Base-by-base conservation (phyloP, 2,329 filamentous ascomycete genomes). In the Fusarium sp. region DNA sequence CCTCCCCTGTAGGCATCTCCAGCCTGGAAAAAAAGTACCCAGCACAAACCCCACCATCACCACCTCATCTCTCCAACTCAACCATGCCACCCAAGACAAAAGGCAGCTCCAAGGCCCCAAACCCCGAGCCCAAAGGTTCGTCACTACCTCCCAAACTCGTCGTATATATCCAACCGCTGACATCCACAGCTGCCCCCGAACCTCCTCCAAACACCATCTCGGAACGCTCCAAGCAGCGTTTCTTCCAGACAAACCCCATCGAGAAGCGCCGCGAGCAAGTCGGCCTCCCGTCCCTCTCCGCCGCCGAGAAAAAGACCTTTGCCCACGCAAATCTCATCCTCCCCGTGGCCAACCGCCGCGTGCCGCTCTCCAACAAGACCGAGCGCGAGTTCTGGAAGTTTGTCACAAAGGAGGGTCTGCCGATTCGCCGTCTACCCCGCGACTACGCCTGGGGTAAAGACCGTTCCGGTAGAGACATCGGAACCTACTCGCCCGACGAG, bases 301-400 rank as follows among this genome's bases (percentile, higher is more conserved):
- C 83, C 3, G 78, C 82, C 56, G 86, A 89, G 60, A 83, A 82
- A 62, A 83, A 84, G 71, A 82, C 82, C 23, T 88, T 85, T 79
- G 75, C 82, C 39, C 83, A 85, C 76, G 75, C 82, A 16, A 80
- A 83, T 68, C 82, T 86, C 61, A 80, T 87, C 41, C 79, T 79
- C 44, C 81, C 81, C 47, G 80, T 82, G 39, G 79, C 79, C 46
- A 76, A 80, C 63, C 78, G 76, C 52, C 73, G 72, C 11, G 70
- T 83, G 5, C 66, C 74, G 44, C 76, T 81, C 36, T 80, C 78
- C 65, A 78, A 82, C 76, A 88, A 88, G 77, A 78, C 84, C 28
- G 84, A 88, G 74, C 84, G 85, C 73, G 87, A 89, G 72, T 84
- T 87, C 75, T 90, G 88, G 88, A 87, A 87, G 77, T 80, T 82